Base-by-base conservation (phyloP, 2,329 filamentous ascomycete species). In the Arthroderma uncinatum region DNA sequence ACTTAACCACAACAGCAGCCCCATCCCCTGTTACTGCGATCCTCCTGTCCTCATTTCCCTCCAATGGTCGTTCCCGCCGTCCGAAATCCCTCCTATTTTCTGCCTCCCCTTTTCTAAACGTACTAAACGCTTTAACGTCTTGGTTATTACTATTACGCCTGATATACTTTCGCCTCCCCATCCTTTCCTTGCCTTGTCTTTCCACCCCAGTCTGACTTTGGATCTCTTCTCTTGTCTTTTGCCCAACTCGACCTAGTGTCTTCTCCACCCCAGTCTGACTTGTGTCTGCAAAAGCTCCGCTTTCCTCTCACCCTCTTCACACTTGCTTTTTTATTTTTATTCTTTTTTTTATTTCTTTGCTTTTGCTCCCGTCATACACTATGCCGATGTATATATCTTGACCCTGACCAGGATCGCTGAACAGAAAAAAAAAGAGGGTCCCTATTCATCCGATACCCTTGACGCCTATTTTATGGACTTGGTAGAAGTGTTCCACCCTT, bases 181-280 rank as follows among this genome's bases (percentile, higher is more conserved):
- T 58, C 57, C 28, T 28, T 21, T 42, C 39, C 25, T 47, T 58
- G 50, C 44, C 56, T 44, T 53, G 52, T 55, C 52, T 54, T 52
- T 50, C 33, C 55, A 44, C 21, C 54, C 34, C 42, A 52, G 30
- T 14, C 42, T 44, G 44, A 37, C 39, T 56, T 33, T 36, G 39
- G 55, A 52, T 56, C 34, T 36, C 40, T 33, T 44, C 19, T 39
- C 40, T 36, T 47, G 33, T 34, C 30, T 34, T 36, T 36, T 54
- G 42, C 36, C 53, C 44, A 42, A 57, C 56, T 53, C 36, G 33
- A 40, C 36, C 21, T 25, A 40, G 39, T 37, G 36, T 54, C 25
- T 19, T 39, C 53, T 16, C 53, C 52, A 40, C 53, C 53, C 53
- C n/a, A 23, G 50, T 23, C 53, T 54, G 39, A 54, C 53, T 39